Evolutionary conservation across 192 early-diverging fungal species (phyloP).

Genomic region (Coemansia sp.): DNA sequence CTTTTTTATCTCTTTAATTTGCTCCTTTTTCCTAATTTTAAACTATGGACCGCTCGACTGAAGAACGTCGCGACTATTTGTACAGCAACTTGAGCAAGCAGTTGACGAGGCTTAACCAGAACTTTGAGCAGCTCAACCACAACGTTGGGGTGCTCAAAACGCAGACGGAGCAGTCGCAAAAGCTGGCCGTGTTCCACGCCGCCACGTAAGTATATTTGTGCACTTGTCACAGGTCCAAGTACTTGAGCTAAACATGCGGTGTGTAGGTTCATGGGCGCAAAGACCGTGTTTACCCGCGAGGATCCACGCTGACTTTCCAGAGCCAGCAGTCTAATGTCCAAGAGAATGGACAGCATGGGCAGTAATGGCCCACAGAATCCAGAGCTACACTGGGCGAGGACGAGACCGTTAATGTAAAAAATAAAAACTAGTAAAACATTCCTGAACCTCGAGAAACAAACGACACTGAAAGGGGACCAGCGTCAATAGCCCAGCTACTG

Average conservation of each 20-base stretch:
- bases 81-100: constrained; percentile 52
- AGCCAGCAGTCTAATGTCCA: too few relatives aligned
- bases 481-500: background rate
- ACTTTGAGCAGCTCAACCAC: constrained; percentile 44
- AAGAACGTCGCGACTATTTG: constrained; percentile 41
- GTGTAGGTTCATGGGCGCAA: constrained; percentile 50
- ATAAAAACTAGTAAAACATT: too few relatives aligned
- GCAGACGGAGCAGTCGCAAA: constrained; percentile 47
- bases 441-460: too few relatives aligned
- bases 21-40: background rate
- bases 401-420: too few relatives aligned
- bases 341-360: background rate
- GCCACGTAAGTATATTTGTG: constrained; percentile 27
- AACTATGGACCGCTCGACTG: constrained; percentile 38
- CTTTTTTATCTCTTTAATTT: background rate
- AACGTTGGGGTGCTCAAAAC: constrained; percentile 33
- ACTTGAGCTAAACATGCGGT: background rate
- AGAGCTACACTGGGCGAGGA: too few relatives aligned
- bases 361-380: background rate
- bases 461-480: too few relatives aligned
- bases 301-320: background rate
- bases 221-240: background rate
- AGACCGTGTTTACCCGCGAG: constrained; percentile 24
- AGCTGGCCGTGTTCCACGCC: constrained; percentile 37
- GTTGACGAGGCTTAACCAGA: constrained; percentile 37